Percentiles rank a stretch among this genome's conserved stretches.
These are phyloP conservation scores for Exophiala alcalophila DNA, from an alignment of 2,329 filamentous ascomycete species.

Conservation along the genomic window DNA sequence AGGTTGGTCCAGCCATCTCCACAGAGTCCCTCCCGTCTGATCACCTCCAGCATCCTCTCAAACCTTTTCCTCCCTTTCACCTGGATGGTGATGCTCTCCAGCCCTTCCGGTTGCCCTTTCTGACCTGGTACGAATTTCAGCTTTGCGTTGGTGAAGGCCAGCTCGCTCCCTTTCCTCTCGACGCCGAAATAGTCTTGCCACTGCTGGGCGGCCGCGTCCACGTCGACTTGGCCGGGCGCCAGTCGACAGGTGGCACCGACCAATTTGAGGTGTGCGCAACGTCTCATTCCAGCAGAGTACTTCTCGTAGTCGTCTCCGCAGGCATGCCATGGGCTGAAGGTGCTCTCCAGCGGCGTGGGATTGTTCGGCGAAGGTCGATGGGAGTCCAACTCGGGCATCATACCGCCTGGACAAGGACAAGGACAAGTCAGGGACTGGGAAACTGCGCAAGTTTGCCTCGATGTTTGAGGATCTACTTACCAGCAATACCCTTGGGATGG, in stretches of 20 bases:
- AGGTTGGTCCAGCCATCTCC: constrained; percentile 38
- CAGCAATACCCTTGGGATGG: constrained; percentile 45
- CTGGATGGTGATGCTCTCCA: constrained; percentile 41
- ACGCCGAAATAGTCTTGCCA: constrained; percentile 44
- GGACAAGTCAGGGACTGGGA: constrained; percentile 1
- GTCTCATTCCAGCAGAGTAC: constrained; percentile 41
- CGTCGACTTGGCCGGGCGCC: constrained; percentile 38
- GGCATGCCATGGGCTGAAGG: constrained; percentile 47
- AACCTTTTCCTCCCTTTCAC: constrained; percentile 37
- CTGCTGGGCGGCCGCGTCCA: constrained; percentile 38
- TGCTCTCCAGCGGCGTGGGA: constrained; percentile 38
- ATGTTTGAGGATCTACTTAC: constrained; percentile 7
- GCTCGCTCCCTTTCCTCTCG: constrained; percentile 20
- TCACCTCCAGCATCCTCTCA: constrained; percentile 35
- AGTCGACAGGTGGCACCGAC: constrained; percentile 38
- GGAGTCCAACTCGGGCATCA: constrained; percentile 47
- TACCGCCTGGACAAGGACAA: constrained; percentile 39
- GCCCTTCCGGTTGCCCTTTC: constrained; percentile 36
- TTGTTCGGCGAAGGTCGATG: constrained; percentile 36
- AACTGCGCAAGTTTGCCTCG: constrained; percentile 16
- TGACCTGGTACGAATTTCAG: constrained; percentile 38
- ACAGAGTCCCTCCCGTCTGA: constrained; percentile 34
- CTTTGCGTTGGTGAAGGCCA: constrained; percentile 36
- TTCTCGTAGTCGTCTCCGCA: constrained; percentile 38
- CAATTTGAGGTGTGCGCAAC: constrained; percentile 37